Evolutionary conservation across 371 early-diverging fungal species (phyloP), one percentile per base, ranked within the genome.

Genomic region (Choanephora cucurbitarum): DNA sequence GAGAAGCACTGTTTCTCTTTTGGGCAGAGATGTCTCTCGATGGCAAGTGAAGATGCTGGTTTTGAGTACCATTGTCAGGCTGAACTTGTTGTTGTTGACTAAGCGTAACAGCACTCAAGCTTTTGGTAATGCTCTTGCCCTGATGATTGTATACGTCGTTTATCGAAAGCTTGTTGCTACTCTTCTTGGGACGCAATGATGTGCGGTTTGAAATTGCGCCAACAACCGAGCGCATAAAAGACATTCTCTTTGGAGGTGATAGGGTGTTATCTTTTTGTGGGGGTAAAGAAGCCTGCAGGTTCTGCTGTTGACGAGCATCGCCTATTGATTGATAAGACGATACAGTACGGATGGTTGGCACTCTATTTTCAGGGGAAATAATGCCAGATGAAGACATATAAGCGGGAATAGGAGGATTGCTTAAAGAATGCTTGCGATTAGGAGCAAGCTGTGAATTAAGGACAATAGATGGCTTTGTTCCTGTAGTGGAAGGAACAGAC

Each of bases 221-320:
- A 13, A 59, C 40, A 0, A 59, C 53, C 15, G 59, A 59, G 18
- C 59, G 52, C 59, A 59, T 59, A 24, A 59, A 59, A 2, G 59
- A 59, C 15, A 37, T 23, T 23, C 52, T 59, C 18, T 57, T 55
- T 11, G 47, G 13, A 31, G 52, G 42, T 17, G 42, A 9, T 9
- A n/a, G 3, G 3, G 18, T 1, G 5, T 17, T 9, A 15, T 42
- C 19, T 8, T 42, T 42, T 3, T 14, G 18, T 22, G 39, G 6
- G 14, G 49, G 39, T 5, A 49, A 14, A 14, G 49, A 23, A 34
- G 14, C 39, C 19, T 49, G 34, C 19, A 31, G 31, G 8, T 40
- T 4, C 2, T 40, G 40, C 13, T 40, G 40, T 40, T 48, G 31
- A 24, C 6, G 54, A 33, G 15, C 44, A 44, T 22, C 23, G 39